A percentile compares a stretch with the other conserved stretches of the same genome.
phyloP scores from a whole-genome alignment of 176 grass and related monocot species.

The Puya raimondii region DNA sequence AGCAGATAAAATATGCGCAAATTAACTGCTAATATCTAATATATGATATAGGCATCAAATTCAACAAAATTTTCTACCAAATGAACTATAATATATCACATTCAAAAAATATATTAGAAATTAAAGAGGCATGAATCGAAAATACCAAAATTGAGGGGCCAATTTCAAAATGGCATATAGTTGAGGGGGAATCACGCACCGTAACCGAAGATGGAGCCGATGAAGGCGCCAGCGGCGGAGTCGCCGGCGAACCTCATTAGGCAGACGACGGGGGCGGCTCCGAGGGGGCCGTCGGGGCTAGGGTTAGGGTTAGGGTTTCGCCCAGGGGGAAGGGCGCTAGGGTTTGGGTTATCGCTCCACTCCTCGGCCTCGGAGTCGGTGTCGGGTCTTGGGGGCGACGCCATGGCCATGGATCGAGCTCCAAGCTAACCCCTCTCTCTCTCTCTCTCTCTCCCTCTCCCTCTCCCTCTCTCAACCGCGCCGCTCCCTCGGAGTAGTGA shows the following conservation, averaged over 20 bases:
- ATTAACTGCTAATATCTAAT: too few species aligned
- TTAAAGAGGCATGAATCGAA: not conserved
- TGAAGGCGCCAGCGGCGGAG: conserved; percentile 54
- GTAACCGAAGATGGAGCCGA: conserved; percentile 84
- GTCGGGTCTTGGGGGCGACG: conserved; percentile 40
- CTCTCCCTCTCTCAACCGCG: not conserved
- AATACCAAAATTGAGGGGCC: not conserved
- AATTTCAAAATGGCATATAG: not conserved
- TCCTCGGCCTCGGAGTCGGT: conserved; percentile 36
- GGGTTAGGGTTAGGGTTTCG: conserved; percentile 18
- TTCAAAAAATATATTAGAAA: not conserved
- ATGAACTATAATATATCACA: not conserved
- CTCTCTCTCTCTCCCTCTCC: not conserved
- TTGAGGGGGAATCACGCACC: conserved; percentile 18
- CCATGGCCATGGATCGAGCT: conserved; percentile 10
- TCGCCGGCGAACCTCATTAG: conserved; percentile 63
- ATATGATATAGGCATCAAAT: too few species aligned
- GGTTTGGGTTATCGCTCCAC: not conserved
- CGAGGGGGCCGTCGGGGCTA: not conserved
- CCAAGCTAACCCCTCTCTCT: not conserved
- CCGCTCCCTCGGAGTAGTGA: too few species aligned
- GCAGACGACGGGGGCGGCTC: conserved; percentile 41
- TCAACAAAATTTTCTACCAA: too few species aligned
- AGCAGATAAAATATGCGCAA: too few species aligned
- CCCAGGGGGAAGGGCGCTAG: conserved; percentile 7